phyloP scores from a whole-genome alignment of 2,329 filamentous ascomycete species.

The Ophiostoma novo-ulmi region DNA sequence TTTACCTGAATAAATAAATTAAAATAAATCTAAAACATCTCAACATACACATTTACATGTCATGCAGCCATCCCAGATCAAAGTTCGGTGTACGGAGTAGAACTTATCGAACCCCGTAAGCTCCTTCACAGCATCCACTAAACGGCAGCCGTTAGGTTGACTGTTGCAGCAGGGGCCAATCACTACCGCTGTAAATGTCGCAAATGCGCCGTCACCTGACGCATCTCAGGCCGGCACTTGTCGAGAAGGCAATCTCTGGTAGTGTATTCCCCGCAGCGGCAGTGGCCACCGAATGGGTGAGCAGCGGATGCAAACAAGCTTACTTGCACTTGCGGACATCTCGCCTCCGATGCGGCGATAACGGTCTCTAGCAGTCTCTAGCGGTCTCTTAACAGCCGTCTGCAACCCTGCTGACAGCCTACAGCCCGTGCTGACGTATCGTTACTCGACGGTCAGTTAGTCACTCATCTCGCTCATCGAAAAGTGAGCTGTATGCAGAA shows the following conservation, averaged over 20 bases:
- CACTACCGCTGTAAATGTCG: not conserved
- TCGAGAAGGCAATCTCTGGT: not conserved
- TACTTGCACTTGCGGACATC: slow-evolving; percentile 5
- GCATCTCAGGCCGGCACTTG: not conserved
- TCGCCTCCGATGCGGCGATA: not conserved
- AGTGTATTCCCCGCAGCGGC: not conserved
- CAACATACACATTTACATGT: not conserved
- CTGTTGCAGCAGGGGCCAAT: not conserved
- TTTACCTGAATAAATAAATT: not conserved
- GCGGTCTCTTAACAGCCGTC: not conserved
- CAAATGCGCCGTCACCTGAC: not conserved
- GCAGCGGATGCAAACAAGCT: not conserved
- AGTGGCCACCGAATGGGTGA: not conserved
- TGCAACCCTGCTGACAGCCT: not conserved
- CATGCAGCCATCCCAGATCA: not conserved
- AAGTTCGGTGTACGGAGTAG: slow-evolving; percentile 1
- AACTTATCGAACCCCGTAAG: not conserved
- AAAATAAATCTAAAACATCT: not conserved
- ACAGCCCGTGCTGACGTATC: not conserved
- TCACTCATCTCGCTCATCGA: not conserved
- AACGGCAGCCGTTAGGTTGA: not conserved
- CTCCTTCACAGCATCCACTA: not conserved
- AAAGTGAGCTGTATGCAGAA: not conserved
- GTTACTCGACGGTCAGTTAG: not conserved
- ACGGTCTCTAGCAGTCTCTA: not conserved